Evolutionary conservation across 129 eudicot species (phyloP).

Genomic region (carrot (Daucus carota)): DNA sequence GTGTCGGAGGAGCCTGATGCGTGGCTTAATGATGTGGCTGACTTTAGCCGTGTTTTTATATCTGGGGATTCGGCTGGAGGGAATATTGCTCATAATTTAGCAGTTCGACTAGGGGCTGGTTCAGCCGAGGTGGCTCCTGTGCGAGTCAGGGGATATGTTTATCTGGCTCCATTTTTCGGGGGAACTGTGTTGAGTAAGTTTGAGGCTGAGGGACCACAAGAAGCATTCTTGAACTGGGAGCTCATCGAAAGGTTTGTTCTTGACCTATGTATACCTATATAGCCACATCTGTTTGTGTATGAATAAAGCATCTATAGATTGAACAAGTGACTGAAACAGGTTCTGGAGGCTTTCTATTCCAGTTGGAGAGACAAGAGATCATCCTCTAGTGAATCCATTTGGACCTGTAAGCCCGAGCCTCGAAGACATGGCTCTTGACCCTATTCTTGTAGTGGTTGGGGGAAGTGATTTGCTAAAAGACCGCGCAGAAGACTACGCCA

Average conservation of each 20-base stretch:
- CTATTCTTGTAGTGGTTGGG: slow-evolving; percentile 14
- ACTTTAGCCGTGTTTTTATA: slow-evolving; percentile 46
- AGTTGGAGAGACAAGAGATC: slow-evolving; percentile 14
- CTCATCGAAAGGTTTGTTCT: slow-evolving; percentile 66
- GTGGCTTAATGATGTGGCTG: slow-evolving; percentile 54
- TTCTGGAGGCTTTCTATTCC: slow-evolving; percentile 24
- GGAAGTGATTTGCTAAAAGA: slow-evolving; percentile 20
- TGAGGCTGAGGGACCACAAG: slow-evolving; percentile 73
- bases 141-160: slow-evolving; percentile 55
- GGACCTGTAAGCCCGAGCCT: slow-evolving; percentile 16
- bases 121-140: slow-evolving; percentile 48
- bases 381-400: slow-evolving; percentile 23
- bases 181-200: slow-evolving; percentile 51
- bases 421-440: slow-evolving; percentile 5
- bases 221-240: slow-evolving; percentile 66
- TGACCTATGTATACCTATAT: no score
- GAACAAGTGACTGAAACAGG: no score
- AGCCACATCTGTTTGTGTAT: no score
- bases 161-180: slow-evolving; percentile 75
- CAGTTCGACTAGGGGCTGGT: slow-evolving; percentile 51
- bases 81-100: slow-evolving; percentile 66
- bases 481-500: slow-evolving; percentile 13
- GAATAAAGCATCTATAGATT: no score
- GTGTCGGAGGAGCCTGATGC: slow-evolving; percentile 37
- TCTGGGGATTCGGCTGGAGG: slow-evolving; percentile 93